Conservation (phyloP, 1,284 basidiomycete genomes). For the Fomitopsis betulina region DNA sequence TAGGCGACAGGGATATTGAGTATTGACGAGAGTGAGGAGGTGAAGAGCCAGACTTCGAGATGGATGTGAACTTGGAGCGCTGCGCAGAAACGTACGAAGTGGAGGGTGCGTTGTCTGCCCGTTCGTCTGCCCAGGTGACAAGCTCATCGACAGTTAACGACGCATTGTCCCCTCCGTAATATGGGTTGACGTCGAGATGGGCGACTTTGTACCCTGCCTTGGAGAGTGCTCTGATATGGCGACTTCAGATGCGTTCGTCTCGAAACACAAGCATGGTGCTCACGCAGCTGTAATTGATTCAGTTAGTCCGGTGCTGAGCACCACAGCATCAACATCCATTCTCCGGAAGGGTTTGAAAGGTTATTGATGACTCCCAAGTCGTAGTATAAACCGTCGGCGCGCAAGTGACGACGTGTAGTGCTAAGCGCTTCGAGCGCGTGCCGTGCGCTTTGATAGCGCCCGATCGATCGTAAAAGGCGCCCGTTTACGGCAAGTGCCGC, state of each 20-base stretch:
- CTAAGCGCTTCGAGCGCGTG: too few species aligned
- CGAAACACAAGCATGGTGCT: conserved; percentile 31
- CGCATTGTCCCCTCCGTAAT: conserved; percentile 86
- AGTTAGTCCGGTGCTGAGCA: conserved; percentile 85
- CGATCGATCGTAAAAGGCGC: background rate
- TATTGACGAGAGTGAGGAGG: conserved; percentile 71
- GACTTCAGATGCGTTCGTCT: conserved; percentile 20
- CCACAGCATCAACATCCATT: conserved; percentile 72
- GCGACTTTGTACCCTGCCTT: conserved; percentile 85
- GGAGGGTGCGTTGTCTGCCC: conserved; percentile 14
- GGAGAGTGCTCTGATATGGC: conserved; percentile 67
- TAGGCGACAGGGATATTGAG: conserved; percentile 80
- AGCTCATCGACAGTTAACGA: conserved; percentile 83
- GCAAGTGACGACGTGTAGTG: too few species aligned
- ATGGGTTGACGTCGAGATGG: conserved; percentile 81
- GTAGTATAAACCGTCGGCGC: too few species aligned
- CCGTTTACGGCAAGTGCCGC: conserved; percentile 10
- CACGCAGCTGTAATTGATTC: conserved; percentile 90
- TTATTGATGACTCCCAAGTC: too few species aligned
- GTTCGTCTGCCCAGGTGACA: conserved; percentile 55
- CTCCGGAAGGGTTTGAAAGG: background rate
- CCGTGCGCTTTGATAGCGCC: too few species aligned
- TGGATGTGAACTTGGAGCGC: conserved; percentile 32
- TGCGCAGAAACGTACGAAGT: conserved; percentile 22
- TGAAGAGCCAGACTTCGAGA: conserved; percentile 38